Evolutionary conservation across 305 asterid species (phyloP), one percentile per base, ranked within the genome.

Genomic region (Fraxinus xanthoxyloides): DNA sequence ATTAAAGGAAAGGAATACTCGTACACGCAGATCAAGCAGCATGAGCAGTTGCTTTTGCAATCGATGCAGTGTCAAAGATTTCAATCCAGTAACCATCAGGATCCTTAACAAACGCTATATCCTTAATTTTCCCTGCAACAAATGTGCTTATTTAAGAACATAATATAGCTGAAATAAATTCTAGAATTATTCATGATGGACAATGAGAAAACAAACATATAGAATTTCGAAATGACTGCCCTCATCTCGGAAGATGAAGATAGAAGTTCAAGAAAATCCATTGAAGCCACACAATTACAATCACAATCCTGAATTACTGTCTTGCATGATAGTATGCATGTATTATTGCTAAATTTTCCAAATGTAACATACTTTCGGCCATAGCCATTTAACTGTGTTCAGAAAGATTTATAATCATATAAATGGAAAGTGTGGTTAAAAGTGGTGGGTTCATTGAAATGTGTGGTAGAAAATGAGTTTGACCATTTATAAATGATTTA

Each of bases 31-130:
- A 85, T 92, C 92, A 91, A 82, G 92, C 91, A 80, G 92, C 92
- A 67, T 38, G 74, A 76, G 83, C 81, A 84, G 91, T 88, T 82
- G 89, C 46, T 24, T 82, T 85, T 78, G 87, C 91, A 54, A 95
- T 89, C 2, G 78, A 72, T 63, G 74, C 81, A 36, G 91, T 88
- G 89, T 95, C 97, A 21, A 93, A 93, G 82, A 92, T 90, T 90
- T 95, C 98, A 63, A 95, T 93, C 97, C 97, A 92, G 88, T 95
- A 95, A 85, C 98, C 97, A 87, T 95, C 97, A 10, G 98, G 98
- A 87, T 95, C 98, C 89, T 93, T 92, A 80, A 95, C 86, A 89
- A 93, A 92, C 21, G 98, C 97, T 77, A 95, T 79, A 51, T 90
- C 93, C 90, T 92, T 91, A 56, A 93, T 85, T 84, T 88, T 93